Evolutionary conservation across 805 yeast species (phyloP).

Genomic region (Alloascoidea hylecoeti): DNA sequence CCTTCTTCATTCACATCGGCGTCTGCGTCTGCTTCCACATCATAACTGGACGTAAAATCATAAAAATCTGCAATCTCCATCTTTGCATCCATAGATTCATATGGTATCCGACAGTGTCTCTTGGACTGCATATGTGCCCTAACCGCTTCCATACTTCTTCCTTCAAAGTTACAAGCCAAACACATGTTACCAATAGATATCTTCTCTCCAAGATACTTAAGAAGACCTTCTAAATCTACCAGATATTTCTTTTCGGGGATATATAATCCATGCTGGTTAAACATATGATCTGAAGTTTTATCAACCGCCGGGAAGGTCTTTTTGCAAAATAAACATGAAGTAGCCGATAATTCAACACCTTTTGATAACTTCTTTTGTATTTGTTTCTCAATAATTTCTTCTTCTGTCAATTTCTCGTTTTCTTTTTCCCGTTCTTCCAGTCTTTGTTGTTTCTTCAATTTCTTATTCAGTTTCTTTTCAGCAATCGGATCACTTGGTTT

Average conservation of each 20-base stretch:
- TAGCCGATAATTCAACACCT: constrained; percentile 30
- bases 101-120: constrained; percentile 82
- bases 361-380: constrained; percentile 23
- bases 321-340: constrained; percentile 46
- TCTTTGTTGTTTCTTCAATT: background rate
- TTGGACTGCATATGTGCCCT: constrained; percentile 81
- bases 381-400: constrained; percentile 21
- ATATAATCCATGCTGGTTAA: constrained; percentile 65
- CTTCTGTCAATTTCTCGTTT: constrained; percentile 20
- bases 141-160: constrained; percentile 72
- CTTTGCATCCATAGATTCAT: constrained; percentile 68
- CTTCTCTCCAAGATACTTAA: constrained; percentile 66
- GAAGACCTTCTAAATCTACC: constrained; percentile 52
- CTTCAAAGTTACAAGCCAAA: constrained; percentile 69
- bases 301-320: constrained; percentile 36
- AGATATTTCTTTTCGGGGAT: constrained; percentile 73
- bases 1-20: constrained; percentile 11
- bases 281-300: constrained; percentile 63
- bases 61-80: constrained; percentile 68
- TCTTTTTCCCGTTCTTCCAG: constrained; percentile 8
- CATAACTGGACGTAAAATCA: constrained; percentile 61
- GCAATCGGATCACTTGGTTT: constrained; percentile 5
- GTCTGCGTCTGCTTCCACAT: constrained; percentile 16
- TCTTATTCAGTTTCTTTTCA: background rate
- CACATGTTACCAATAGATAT: constrained; percentile 78